Conservation (phyloP, 192 early-diverging fungal genomes). For the Mortierella claussenii region DNA sequence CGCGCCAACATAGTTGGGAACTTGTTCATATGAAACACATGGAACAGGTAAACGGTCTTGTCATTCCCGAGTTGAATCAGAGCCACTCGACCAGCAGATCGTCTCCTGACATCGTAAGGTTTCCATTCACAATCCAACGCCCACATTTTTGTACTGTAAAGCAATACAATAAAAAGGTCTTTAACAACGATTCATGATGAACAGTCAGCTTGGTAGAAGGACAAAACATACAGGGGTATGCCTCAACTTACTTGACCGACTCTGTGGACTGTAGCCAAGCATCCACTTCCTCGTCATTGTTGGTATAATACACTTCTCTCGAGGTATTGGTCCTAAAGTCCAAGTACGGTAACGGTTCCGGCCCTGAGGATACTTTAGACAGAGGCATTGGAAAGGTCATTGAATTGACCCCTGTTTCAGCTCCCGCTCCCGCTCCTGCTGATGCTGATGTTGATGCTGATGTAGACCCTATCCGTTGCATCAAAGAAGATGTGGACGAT, state of each 20-base stretch:
- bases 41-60: conserved; percentile 34
- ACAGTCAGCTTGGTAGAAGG: background rate
- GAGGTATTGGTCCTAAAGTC: conserved; percentile 37
- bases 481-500: background rate
- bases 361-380: background rate
- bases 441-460: background rate
- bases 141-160: conserved; percentile 27
- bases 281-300: conserved; percentile 30
- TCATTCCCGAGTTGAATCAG: conserved; percentile 47
- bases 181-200: no score
- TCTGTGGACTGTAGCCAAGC: conserved; percentile 26
- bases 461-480: background rate
- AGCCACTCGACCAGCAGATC: conserved; percentile 16
- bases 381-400: background rate
- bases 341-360: conserved; percentile 17
- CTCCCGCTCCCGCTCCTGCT: background rate
- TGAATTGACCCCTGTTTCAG: background rate
- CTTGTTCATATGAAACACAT: conserved; percentile 39
- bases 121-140: conserved; percentile 47
- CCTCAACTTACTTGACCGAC: conserved; percentile 9
- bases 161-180: no score
- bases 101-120: background rate
- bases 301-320: conserved; percentile 37
- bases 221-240: background rate
- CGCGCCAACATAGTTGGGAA: conserved; percentile 25